A percentile compares a stretch with the other conserved stretches of the same genome.
phyloP scores from a whole-genome alignment of 177 flowering plant genomes.

The Vitis hybrid region DNA sequence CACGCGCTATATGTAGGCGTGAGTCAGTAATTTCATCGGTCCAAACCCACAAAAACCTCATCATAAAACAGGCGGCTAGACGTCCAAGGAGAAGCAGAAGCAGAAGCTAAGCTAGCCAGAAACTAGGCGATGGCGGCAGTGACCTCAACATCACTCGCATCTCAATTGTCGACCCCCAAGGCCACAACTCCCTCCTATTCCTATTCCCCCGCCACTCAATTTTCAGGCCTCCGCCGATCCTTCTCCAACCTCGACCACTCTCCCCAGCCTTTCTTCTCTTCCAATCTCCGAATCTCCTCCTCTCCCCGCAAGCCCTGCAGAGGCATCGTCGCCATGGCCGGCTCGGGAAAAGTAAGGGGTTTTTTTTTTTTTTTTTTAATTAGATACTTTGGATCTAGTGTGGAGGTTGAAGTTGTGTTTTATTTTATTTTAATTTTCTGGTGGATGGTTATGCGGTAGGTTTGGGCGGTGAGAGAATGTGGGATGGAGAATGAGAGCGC shows the following conservation, averaged over 20 bases:
- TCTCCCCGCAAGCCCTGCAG: conserved; percentile 35
- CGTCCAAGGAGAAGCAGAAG: too few species aligned
- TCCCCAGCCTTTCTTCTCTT: conserved; percentile 39
- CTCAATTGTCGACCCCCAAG: conserved; percentile 37
- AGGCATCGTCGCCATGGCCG: conserved; percentile 76
- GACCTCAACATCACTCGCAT: conserved; percentile 44
- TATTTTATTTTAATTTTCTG: too few species aligned
- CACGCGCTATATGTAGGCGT: too few species aligned
- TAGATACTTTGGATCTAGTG: too few species aligned
- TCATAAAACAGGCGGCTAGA: too few species aligned
- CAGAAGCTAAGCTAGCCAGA: too few species aligned
- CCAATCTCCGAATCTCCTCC: conserved; percentile 47
- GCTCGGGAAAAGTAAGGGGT: conserved; percentile 60
- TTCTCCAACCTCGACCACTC: conserved; percentile 38
- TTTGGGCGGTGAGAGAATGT: too few species aligned
- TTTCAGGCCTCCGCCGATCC: conserved; percentile 52
- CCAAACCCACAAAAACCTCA: too few species aligned
- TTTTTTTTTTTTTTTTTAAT: not conserved
- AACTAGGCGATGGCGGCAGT: conserved; percentile 48
- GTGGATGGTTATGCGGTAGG: too few species aligned
- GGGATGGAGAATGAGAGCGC: too few species aligned
- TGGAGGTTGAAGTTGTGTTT: too few species aligned
- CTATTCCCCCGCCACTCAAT: conserved; percentile 21
- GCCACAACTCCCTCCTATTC: conserved; percentile 5
- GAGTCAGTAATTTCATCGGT: too few species aligned